Base-by-base conservation (phyloP, 805 yeast genomes). In the Candida hispaniensis region DNA sequence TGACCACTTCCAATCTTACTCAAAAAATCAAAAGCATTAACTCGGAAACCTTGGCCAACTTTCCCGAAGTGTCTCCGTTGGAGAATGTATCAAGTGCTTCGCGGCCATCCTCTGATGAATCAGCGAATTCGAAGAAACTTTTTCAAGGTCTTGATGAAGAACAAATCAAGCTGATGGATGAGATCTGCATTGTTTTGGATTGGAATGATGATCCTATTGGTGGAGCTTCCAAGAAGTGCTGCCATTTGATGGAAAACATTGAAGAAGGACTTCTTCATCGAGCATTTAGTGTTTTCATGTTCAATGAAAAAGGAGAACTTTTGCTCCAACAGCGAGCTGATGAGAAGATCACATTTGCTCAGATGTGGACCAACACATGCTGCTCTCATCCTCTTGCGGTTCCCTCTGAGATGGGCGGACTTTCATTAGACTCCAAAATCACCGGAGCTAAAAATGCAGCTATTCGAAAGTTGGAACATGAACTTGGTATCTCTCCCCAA, bases 281-380 rank as follows among this genome's bases (percentile, higher is more conserved):
- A 47, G 97, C 97, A 0, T 91, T 91, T 54, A 81, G 94, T 15
- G 95, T 86, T n/a, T 91, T 91, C 49, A 60, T 88, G 38, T 91
- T 91, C 64, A 78, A 85, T 56, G 71, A 70, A 14, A 71, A 80
- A 27, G 74, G 75, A 41, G 68, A 79, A 58, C 67, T 91, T 43
- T 66, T 91, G 40, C 65, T 91, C 47, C 99, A 91, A 61, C 96
- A 88, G 61, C 74, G 99, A 48, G 97, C 99, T 0, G 74, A 75
- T 32, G 97, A 91, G 55, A 91, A 91, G 58, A 91, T 91, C 61
- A 91, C 99, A 1, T 91, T 91, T 59, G 93, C 97, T 1, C 74
- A 74, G 40, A 75, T 86, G 78, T 91, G 99, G 99, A 91, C 99
- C 15, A 91, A 91, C 57, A 91, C 99, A 2, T 91, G 99, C 60